Base-by-base conservation (phyloP, 2,329 filamentous ascomycete species). In the Monilinia fructigena region DNA sequence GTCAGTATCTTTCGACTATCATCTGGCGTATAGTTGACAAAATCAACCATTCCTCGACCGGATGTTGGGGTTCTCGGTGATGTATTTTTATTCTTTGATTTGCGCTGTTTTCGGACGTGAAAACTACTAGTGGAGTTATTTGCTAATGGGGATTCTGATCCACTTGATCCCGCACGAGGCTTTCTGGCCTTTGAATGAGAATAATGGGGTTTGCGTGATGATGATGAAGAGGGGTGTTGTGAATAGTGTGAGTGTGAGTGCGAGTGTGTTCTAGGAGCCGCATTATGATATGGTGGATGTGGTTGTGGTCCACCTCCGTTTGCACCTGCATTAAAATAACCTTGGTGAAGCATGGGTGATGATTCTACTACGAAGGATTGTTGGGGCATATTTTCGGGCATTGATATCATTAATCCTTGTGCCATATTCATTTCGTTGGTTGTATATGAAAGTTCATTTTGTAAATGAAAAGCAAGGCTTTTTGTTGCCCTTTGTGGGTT, bases 11-110 rank as follows among this genome's bases (percentile, higher is more conserved):
- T 86, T 18, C 84, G 81, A 73, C 88, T 89, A 77, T 99, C 93
- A 60, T 84, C 82, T 0, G 92, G 89, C 0, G 93, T 97, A 78
- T 91, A 97, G 78, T 98, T 98, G 70, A 97, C 91, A 75, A 98
- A 98, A 14, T 85, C 84, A 11, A 85, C 80, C 3, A 74, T 74
- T 3, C 75, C 74, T 3, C 76, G 73, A 7, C 76, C 71, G 2
- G 61, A 58, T 70, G 28, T 72, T 66, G 55, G 75, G 79, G 4
- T 81, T 80, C 14, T 75, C 78, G 8, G 77, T 80, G 20, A 69
- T 77, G 52, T 68, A 66, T 71, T 53, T 69, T 67, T 69, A 26
- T 45, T 62, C 40, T 66, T 67, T 20, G 68, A 47, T 23, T 69
- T 70, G 40, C 66, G 73, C n/a, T 69, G 69, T 68, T 74, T 75